phyloP scores from a whole-genome alignment of 352 stramenopile species.

The Globisporangium viniferum region DNA sequence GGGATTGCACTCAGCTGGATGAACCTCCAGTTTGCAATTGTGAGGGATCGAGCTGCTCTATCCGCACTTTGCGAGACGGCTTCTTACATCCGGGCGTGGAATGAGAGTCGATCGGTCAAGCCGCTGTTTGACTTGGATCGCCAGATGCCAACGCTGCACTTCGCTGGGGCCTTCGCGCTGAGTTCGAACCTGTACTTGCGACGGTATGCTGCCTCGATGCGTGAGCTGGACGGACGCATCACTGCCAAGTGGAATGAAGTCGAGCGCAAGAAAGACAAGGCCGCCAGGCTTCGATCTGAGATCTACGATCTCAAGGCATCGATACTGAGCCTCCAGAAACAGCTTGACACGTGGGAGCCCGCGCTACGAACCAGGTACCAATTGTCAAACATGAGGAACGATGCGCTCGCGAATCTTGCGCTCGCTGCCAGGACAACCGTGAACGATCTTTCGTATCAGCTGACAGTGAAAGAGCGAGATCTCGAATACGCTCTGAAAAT shows the following conservation, averaged over 20 bases:
- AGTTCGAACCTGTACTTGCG: not conserved
- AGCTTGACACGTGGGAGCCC: not conserved
- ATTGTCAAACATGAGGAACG: not conserved
- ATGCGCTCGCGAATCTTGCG: not conserved
- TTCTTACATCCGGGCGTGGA: slow-evolving; percentile 41
- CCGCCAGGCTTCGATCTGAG: too few species aligned
- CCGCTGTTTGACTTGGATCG: slow-evolving; percentile 41
- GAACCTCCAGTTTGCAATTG: slow-evolving; percentile 30
- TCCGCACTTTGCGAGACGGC: slow-evolving; percentile 26
- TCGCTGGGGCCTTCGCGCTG: slow-evolving; percentile 24
- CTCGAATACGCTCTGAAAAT: slow-evolving; percentile 19
- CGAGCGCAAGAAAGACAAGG: not conserved
- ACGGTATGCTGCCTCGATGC: not conserved
- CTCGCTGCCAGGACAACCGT: not conserved
- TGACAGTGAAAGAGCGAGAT: not conserved
- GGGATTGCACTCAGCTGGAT: slow-evolving; percentile 38
- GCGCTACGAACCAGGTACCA: not conserved
- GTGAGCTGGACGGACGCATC: not conserved
- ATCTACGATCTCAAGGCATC: not conserved
- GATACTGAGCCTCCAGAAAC: not conserved
- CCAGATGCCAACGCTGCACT: slow-evolving; percentile 31
- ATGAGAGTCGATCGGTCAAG: not conserved
- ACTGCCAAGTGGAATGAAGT: not conserved
- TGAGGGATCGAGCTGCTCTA: slow-evolving; percentile 29
- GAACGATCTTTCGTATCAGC: not conserved